Base-by-base conservation (phyloP, 2,329 filamentous ascomycete genomes). In the Colletotrichum aenigma region DNA sequence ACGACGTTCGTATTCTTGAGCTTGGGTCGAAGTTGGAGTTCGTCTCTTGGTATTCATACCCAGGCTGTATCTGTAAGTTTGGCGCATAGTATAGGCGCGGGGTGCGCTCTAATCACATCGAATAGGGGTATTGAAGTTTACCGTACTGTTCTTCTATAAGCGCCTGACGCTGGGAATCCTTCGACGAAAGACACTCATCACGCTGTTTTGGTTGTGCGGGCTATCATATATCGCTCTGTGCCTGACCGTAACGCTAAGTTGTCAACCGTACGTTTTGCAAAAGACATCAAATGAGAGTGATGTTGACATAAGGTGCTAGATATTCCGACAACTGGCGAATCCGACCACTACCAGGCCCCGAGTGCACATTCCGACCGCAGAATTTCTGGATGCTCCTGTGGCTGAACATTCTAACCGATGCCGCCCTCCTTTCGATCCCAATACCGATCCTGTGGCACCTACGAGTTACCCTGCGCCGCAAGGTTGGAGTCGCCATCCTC, bases 81-180 rank as follows among this genome's bases (percentile, higher is more conserved):
- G 2, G 7, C 7, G 6, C 4, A 21, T 5, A 2, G 1, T 9
- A 2, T 2, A n/a, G 8, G 8, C 7, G 12, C 16, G 12, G 2
- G 38, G 3, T 36, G 18, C 15, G 3, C 12, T 10, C 68, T 78
- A 10, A 76, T 4, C 2, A 4, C 5, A 8, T 12, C 6, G 2
- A 9, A 2, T 26, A 81, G 80, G 80, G 80, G 72, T 77, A 4
- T 30, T 82, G 8, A 82, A 82, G 71, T 80, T 81, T 52, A 78
- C 76, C 8, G 79, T 81, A 0, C 67, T 82, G 4, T 81, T 79
- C 74, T 82, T 82, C 66, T 82, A 81, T 36, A 78, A 77, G 21
- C 79, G 81, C 8, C 69, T 82, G 3, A 81, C 79, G 2, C 68
- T 80, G 2, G 73, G 76, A 6, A 38, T 76, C 2, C 16, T 77